These are phyloP conservation scores for Madurella mycetomatis DNA, from an alignment of 2,329 filamentous ascomycete genomes.

Conservation along the genomic window DNA sequence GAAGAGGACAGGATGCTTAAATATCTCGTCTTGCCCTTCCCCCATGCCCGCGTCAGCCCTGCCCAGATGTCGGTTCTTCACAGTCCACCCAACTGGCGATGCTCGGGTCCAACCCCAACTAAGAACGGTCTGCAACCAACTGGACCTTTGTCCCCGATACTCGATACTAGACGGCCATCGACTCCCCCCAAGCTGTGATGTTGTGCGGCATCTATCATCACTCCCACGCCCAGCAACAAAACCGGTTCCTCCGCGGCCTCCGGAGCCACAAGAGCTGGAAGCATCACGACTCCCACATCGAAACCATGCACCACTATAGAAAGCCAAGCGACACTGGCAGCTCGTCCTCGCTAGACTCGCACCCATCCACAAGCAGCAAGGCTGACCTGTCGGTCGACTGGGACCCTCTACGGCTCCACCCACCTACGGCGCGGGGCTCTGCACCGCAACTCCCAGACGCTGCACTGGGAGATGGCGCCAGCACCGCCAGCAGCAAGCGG, in stretches of 20 bases:
- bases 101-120: neutral
- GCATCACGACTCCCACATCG: neutral
- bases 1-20: conserved; percentile 1
- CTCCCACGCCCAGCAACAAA: conserved; percentile 11
- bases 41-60: neutral
- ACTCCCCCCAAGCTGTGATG: conserved; percentile 8
- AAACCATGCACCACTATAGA: conserved; percentile 11
- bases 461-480: conserved; percentile 1
- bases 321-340: conserved; percentile 22
- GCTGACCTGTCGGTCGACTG: conserved; percentile 28
- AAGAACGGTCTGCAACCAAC: conserved; percentile 1
- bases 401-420: conserved; percentile 34
- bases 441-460: conserved; percentile 7
- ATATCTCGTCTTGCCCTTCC: neutral
- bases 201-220: conserved; percentile 21
- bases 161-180: neutral
- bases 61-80: neutral
- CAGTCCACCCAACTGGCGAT: conserved; percentile 5
- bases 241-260: conserved; percentile 24
- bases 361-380: conserved; percentile 21
- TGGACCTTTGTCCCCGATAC: neutral
- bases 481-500: conserved; percentile 5
- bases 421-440: conserved; percentile 22
- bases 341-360: conserved; percentile 21
- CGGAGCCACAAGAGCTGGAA: conserved; percentile 23